Evolutionary conservation across 2,329 filamentous ascomycete species (phyloP).

Genomic region (Cadophora malorum): DNA sequence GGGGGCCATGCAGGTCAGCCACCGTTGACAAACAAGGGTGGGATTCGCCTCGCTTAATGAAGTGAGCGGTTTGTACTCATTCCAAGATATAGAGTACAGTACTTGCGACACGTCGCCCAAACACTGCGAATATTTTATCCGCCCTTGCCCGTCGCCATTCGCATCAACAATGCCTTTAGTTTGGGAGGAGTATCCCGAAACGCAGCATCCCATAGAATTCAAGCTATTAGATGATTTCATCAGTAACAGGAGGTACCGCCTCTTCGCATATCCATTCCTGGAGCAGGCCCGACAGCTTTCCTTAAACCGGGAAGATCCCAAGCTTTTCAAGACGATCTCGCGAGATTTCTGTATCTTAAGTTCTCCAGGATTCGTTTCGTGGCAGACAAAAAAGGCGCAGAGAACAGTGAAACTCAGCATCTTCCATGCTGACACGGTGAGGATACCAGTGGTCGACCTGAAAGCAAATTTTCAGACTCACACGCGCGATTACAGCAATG

Average conservation of each 20-base stretch:
- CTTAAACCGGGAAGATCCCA: not conserved
- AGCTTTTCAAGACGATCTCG: not conserved
- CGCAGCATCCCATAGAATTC: not conserved
- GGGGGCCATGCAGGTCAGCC: conserved; percentile 7
- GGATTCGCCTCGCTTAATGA: conserved; percentile 4
- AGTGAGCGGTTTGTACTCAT: not conserved
- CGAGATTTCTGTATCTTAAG: not conserved
- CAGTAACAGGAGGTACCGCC: not conserved
- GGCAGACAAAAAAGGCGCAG: not conserved
- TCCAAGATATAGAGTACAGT: not conserved
- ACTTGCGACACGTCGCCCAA: not conserved
- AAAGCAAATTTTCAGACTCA: not conserved
- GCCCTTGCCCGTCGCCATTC: not conserved
- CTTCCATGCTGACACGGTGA: not conserved
- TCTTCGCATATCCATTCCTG: not conserved
- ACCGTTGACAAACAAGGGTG: not conserved
- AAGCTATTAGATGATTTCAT: not conserved
- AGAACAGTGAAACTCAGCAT: not conserved
- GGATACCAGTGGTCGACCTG: not conserved
- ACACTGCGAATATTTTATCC: not conserved
- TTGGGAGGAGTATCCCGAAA: not conserved
- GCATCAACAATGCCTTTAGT: not conserved
- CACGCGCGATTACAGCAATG: not conserved
- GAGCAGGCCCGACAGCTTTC: not conserved
- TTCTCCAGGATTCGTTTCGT: not conserved